Evolutionary conservation across 2,329 filamentous ascomycete genomes (phyloP).

Genomic region (Sarocladium strictum): DNA sequence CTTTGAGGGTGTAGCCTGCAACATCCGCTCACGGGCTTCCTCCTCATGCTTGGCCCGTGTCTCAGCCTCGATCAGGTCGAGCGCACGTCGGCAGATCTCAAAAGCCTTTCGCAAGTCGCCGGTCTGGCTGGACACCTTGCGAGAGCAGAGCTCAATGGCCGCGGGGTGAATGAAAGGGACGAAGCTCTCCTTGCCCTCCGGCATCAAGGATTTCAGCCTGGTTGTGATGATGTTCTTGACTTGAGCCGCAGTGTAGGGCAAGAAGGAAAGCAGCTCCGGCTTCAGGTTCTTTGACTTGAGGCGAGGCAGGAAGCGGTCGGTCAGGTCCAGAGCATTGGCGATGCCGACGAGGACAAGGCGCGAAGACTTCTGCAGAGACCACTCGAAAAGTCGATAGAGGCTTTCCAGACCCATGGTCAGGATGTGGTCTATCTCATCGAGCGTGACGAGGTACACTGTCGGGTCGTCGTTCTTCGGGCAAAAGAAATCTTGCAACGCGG

Average conservation of each 20-base stretch:
- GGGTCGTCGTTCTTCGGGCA: slow-evolving; percentile 54
- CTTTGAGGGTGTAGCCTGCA: slow-evolving; percentile 64
- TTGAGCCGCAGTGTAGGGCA: slow-evolving; percentile 84
- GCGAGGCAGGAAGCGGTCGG: slow-evolving; percentile 87
- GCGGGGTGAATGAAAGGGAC: slow-evolving; percentile 90
- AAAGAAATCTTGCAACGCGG: slow-evolving; percentile 66
- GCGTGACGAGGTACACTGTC: slow-evolving; percentile 69
- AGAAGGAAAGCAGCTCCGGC: slow-evolving; percentile 81
- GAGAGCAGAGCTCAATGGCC: slow-evolving; percentile 87
- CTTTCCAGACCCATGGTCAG: slow-evolving; percentile 83
- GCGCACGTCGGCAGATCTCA: slow-evolving; percentile 82
- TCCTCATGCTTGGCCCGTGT: slow-evolving; percentile 68
- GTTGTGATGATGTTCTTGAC: slow-evolving; percentile 82
- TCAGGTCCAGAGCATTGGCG: slow-evolving; percentile 91
- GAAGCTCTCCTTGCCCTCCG: slow-evolving; percentile 50
- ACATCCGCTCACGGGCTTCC: slow-evolving; percentile 47
- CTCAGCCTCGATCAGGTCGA: slow-evolving; percentile 85
- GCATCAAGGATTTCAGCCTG: slow-evolving; percentile 70
- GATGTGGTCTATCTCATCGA: slow-evolving; percentile 95
- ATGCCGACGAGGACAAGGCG: slow-evolving; percentile 83
- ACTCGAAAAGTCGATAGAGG: slow-evolving; percentile 92
- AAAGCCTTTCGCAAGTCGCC: slow-evolving; percentile 94
- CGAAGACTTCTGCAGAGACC: slow-evolving; percentile 79
- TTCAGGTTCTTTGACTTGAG: slow-evolving; percentile 90
- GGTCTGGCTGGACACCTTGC: slow-evolving; percentile 90